A percentile compares a stretch with the other conserved stretches of the same genome.
phyloP scores from a whole-genome alignment of 306 rosid genomes.

The Rosa persica region DNA sequence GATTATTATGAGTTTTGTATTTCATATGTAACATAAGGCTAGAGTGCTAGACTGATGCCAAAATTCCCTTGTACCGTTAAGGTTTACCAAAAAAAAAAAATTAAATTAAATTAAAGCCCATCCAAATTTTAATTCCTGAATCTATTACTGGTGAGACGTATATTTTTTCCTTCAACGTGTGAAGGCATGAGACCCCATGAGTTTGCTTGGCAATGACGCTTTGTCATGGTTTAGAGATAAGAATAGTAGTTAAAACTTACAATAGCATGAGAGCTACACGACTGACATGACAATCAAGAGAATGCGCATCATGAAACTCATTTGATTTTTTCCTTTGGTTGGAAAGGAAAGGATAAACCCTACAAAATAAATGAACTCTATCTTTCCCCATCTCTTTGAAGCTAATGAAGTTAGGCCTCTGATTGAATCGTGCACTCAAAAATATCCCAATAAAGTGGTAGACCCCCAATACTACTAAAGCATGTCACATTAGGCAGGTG shows the following conservation, averaged over 20 bases:
- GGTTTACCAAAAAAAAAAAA: too few species aligned
- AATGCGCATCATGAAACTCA: neutral
- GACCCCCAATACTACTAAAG: neutral
- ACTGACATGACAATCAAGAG: neutral
- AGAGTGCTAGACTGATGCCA: too few species aligned
- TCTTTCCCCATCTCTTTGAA: neutral
- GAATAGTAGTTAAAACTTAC: neutral
- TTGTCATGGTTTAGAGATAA: neutral
- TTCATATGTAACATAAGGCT: too few species aligned
- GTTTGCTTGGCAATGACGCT: neutral
- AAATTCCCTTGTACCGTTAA: too few species aligned
- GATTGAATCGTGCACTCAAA: conserved; percentile 4
- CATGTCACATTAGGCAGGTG: conserved; percentile 5
- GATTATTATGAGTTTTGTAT: too few species aligned
- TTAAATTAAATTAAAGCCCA: too few species aligned
- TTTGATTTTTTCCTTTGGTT: neutral
- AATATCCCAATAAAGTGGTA: neutral
- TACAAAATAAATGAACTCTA: neutral
- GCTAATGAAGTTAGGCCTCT: neutral
- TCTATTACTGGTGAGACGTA: neutral
- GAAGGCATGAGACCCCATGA: neutral
- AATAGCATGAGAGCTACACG: neutral
- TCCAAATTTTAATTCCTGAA: too few species aligned
- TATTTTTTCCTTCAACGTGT: neutral
- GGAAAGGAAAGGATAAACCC: neutral